A percentile compares a stretch with the other conserved stretches of the same genome.
phyloP scores from a whole-genome alignment of 148 eudicot species.

The Rhododendron ovatum region DNA sequence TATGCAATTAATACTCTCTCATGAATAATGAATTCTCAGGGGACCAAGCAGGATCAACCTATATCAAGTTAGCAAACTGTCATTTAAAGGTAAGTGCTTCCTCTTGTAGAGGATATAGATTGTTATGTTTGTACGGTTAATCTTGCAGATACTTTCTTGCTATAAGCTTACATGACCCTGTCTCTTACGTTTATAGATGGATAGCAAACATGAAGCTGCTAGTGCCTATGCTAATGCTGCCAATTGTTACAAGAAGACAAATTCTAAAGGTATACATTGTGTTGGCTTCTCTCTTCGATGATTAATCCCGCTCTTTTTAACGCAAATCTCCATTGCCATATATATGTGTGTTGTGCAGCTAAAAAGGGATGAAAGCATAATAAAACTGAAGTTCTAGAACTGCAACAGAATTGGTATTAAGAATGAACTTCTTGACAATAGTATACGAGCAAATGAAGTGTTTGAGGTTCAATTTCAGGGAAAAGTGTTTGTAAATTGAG shows the following conservation, averaged over 20 bases:
- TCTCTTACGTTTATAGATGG: constrained; percentile 19
- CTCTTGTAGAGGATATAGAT: not conserved
- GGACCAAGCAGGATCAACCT: constrained; percentile 40
- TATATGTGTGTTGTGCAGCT: not conserved
- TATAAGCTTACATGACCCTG: not conserved
- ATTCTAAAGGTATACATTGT: constrained; percentile 28
- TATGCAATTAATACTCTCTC: not conserved
- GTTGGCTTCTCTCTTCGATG: not conserved
- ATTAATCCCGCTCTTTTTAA: not conserved
- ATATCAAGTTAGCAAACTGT: constrained; percentile 41
- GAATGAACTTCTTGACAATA: not conserved
- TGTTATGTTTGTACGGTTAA: not conserved
- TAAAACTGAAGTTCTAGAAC: not conserved
- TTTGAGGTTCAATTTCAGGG: not conserved
- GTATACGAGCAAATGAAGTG: not conserved
- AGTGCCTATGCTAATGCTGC: constrained; percentile 41
- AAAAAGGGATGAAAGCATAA: not conserved
- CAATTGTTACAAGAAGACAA: constrained; percentile 46
- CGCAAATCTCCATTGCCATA: not conserved
- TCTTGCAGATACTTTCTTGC: not conserved
- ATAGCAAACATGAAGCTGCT: constrained; percentile 18
- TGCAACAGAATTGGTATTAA: constrained; percentile 2
- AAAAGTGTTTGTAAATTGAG: not conserved
- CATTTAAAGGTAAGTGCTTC: constrained; percentile 34
- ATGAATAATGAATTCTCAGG: constrained; percentile 22